These are phyloP conservation scores for Quercus robur DNA, from an alignment of 306 rosid genomes.

Conservation along the genomic window DNA sequence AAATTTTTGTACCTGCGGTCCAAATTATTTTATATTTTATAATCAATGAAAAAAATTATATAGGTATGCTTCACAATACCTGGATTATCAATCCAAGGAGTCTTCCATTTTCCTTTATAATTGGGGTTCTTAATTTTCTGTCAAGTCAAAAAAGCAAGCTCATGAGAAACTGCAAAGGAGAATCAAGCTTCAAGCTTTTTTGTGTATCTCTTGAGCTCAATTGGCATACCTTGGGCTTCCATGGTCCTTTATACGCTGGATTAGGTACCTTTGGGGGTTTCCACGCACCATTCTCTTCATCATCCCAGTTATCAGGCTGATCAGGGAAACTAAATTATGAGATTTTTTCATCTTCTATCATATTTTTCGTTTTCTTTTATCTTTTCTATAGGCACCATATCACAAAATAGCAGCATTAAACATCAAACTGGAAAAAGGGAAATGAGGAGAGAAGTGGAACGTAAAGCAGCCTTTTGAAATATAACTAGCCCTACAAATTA, in stretches of 20 bases:
- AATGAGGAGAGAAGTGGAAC: background rate
- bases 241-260: conserved; percentile 93
- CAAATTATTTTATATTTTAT: background rate
- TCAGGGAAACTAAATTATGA: conserved; percentile 6
- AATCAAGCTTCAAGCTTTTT: background rate
- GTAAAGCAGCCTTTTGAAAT: background rate
- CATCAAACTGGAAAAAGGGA: conserved; percentile 11
- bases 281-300: conserved; percentile 88
- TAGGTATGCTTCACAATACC: conserved; percentile 25
- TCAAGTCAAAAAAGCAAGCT: conserved; percentile 17
- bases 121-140: conserved; percentile 50
- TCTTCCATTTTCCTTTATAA: conserved; percentile 64
- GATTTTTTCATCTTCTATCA: background rate
- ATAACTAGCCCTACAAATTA: too few species aligned
- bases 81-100: conserved; percentile 58
- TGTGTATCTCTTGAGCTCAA: conserved; percentile 19
- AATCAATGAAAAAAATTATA: conserved; percentile 14
- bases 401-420: conserved; percentile 3
- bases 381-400: conserved; percentile 5
- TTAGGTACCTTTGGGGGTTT: conserved; percentile 88
- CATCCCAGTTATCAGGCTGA: conserved; percentile 92
- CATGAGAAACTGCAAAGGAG: conserved; percentile 13
- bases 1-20: background rate
- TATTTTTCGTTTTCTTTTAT: background rate
- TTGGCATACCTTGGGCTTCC: conserved; percentile 76